Evolutionary conservation across 306 rosid species (phyloP), one percentile per base, ranked within the genome.

Genomic region (Pterocarpus santalinus): DNA sequence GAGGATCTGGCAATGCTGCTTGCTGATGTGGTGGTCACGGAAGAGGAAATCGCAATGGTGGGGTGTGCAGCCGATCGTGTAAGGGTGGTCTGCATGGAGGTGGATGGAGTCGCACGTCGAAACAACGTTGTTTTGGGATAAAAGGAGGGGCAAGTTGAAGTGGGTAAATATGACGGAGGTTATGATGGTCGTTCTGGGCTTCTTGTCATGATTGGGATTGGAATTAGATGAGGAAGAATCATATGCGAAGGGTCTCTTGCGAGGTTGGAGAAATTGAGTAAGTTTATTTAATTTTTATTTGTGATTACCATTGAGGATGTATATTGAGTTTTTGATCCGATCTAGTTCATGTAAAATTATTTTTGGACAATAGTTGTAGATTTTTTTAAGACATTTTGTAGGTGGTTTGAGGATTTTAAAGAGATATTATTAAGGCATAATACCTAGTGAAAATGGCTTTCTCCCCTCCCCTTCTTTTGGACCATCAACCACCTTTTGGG

Each of bases 11-110:
- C 95, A 92, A 65, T 92, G 95, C 14, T 72, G 88, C 66, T 88
- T 84, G 67, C 97, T 85, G 5, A 92, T 91, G 14, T 89, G 89
- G 69, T 87, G 91, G 75, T 92, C 88, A n/a, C 53, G 67, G 86
- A 88, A 85, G 76, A 92, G 78, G 57, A 91, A 85, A 3, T 76
- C 63, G 12, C 90, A 92, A 61, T 56, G 12, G 51, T 78, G 81
- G 32, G 39, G 7, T 10, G 83, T 64, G 33, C 97, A 91, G 32
- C 97, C 94, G 63, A 91, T 91, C 14, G 85, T 61, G 81, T 85
- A 92, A 5, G 86, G 92, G 17, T 43, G 78, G 68, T 83, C 88
- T 46, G 89, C 78, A 1, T 30, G 75, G 47, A 92, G 91, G 13
- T 14, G 71, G 52, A 86, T 84, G 80, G 84, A 75, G 67, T 77